These are phyloP conservation scores for Alternaria sp. DNA, from an alignment of 2,329 filamentous ascomycete genomes.

Conservation along the genomic window DNA sequence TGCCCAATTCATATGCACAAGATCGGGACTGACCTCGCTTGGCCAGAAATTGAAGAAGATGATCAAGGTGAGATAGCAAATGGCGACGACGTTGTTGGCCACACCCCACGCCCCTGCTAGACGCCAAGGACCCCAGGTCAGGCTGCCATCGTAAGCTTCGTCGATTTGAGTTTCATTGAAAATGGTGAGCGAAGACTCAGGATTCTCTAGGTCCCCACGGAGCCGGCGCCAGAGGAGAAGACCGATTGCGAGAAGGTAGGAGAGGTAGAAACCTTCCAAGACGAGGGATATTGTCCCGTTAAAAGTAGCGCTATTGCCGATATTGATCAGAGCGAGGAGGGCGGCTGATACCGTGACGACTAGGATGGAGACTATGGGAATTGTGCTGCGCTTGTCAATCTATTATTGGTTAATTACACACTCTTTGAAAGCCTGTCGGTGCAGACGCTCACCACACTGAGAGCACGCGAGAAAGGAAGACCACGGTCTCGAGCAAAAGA, in stretches of 20 bases:
- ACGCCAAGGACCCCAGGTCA: conserved; percentile 48
- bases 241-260: conserved; percentile 45
- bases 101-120: conserved; percentile 41
- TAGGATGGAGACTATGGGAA: conserved; percentile 59
- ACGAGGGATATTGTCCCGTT: conserved; percentile 49
- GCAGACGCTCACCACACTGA: conserved; percentile 38
- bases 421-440: too few species aligned
- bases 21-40: conserved; percentile 22
- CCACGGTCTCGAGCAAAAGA: conserved; percentile 57
- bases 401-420: conserved; percentile 21
- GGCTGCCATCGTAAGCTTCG: conserved; percentile 30
- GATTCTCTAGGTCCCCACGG: conserved; percentile 42
- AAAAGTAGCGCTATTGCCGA: conserved; percentile 56
- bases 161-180: conserved; percentile 32
- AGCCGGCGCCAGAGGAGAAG: conserved; percentile 49
- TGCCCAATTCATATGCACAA: conserved; percentile 45
- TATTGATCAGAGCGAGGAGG: conserved; percentile 62
- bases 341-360: conserved; percentile 56
- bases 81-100: conserved; percentile 45
- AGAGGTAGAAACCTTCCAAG: conserved; percentile 49
- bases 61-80: conserved; percentile 44
- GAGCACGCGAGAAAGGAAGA: conserved; percentile 48
- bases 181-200: conserved; percentile 31
- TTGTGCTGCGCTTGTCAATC: conserved; percentile 48
- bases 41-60: conserved; percentile 52